Base-by-base conservation (phyloP, 2,329 filamentous ascomycete genomes). In the Ascochyta koolunga region DNA sequence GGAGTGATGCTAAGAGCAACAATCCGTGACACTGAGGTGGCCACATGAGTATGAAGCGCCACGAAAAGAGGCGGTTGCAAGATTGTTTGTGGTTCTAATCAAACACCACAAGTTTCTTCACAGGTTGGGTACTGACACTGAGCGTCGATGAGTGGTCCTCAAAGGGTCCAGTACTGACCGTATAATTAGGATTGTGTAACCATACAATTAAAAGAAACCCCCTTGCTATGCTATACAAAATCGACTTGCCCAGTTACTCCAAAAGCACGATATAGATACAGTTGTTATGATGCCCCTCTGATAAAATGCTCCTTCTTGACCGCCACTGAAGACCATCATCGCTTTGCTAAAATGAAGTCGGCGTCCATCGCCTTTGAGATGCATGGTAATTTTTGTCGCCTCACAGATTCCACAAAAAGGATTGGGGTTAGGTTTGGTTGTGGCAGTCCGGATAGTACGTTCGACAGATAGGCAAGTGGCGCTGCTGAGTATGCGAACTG, bases 181-280 rank as follows among this genome's bases (percentile, higher is more conserved):
- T 21, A 21, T 9, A 16, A 37, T 37, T 37, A 37, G 5, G 18
- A 29, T 2, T 2, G 27, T 13, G 27, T 29, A 29, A 13, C 11
- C 27, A 4, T 13, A 29, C 4, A 29, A 29, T 10, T 37, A 19
- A 22, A 22, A 7, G 11, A 37, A 37, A 11, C 15, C 43, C 32
- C 38, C 21, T 33, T 33, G 37, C 43, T 47, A 42, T 47, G 32
- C 43, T 42, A 32, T 47, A 42, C 24, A 24, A 42, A n/a, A 10
- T 8, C 18, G 13, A 25, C 2, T 3, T 19, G 25, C 6, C 38
- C 38, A 18, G 15, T 22, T 21, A 22, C 11, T n/a, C 27, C 25
- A 22, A 11, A 38, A 36, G 1, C 24, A 42, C 9, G 21, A 5
- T 38, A 40, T 43, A 47, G 32, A 53, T 53, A 43, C 50, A 53